phyloP scores from a whole-genome alignment of 176 grass and related monocot genomes.

The Coix lacrymajobi region DNA sequence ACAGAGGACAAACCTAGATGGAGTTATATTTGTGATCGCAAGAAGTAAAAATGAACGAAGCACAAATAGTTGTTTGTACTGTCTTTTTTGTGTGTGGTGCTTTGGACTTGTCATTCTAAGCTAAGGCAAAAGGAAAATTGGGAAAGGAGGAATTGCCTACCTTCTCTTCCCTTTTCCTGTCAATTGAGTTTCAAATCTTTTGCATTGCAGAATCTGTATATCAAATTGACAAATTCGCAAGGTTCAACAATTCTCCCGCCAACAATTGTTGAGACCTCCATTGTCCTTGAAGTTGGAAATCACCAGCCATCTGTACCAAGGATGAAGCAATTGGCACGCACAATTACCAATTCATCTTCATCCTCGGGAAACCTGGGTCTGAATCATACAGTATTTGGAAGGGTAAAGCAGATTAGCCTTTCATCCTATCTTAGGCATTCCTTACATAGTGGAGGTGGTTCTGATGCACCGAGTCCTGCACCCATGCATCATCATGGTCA shows the following conservation, averaged over 20 bases:
- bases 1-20: neutral
- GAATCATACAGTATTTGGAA: conserved; percentile 90
- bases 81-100: neutral
- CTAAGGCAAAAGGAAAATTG: neutral
- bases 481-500: conserved; percentile 48
- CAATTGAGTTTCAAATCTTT: conserved; percentile 12
- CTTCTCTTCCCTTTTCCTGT: neutral
- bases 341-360: conserved; percentile 93
- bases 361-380: conserved; percentile 94
- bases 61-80: neutral
- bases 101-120: neutral
- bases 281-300: conserved; percentile 86
- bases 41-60: neutral
- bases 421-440: conserved; percentile 92
- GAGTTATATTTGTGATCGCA: neutral
- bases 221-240: conserved; percentile 80
- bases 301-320: conserved; percentile 73
- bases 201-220: conserved; percentile 74
- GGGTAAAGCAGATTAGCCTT: conserved; percentile 93
- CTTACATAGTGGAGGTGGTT: conserved; percentile 46
- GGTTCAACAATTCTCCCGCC: conserved; percentile 78
- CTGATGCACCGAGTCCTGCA: conserved; percentile 63
- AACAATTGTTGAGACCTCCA: conserved; percentile 73
- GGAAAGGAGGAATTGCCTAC: neutral
- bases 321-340: conserved; percentile 89